phyloP scores from a whole-genome alignment of 306 rosid genomes.

The Prunus mume region DNA sequence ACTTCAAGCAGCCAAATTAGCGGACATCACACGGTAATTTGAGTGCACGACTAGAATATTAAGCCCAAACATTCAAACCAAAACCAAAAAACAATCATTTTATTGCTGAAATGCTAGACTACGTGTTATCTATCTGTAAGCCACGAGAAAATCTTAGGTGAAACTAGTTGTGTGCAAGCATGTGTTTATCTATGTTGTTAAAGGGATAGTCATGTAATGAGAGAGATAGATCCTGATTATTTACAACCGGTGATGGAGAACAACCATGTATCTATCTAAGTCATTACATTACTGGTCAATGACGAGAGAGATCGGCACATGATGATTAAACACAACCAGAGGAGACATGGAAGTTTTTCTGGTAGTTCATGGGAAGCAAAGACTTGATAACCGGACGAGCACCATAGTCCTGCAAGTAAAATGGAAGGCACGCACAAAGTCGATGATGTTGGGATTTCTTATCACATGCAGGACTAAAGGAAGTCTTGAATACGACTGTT shows the following conservation, averaged over 20 bases:
- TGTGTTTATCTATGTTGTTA: too few species aligned
- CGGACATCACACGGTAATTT: background rate
- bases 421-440: background rate
- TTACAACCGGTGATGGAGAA: too few species aligned
- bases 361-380: conserved; percentile 10
- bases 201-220: too few species aligned
- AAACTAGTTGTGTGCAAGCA: too few species aligned
- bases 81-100: background rate
- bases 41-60: background rate
- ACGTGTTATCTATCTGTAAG: background rate
- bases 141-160: too few species aligned
- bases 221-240: too few species aligned
- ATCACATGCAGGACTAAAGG: background rate
- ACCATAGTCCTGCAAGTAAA: background rate
- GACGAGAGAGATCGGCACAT: too few species aligned
- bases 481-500: background rate
- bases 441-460: conserved; percentile 1
- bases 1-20: background rate
- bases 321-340: background rate
- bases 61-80: background rate
- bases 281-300: too few species aligned
- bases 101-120: background rate
- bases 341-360: background rate
- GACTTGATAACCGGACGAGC: background rate
- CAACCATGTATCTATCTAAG: too few species aligned